Evolutionary conservation across 768 basidiomycete species (phyloP), one percentile per base, ranked within the genome.

Genomic region (Suillus occidentalis): DNA sequence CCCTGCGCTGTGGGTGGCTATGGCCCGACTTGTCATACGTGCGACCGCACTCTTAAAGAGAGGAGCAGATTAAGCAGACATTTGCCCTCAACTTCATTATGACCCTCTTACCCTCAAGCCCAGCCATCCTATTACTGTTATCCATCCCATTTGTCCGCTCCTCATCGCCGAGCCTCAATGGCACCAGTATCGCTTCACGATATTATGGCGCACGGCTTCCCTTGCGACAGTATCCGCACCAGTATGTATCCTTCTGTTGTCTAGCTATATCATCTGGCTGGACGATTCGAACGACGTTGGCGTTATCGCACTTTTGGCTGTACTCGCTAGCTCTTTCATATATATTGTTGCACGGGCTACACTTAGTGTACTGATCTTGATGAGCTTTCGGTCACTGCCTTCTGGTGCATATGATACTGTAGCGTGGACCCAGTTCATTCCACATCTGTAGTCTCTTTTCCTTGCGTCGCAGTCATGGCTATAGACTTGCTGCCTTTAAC

Each of bases 141-240:
- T 18, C 20, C 39, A 3, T 58, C 9, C 16, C 57, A 1, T 20
- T 12, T 58, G 39, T 22, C 12, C 25, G 6, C 25, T 39, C 57
- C 18, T 40, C 39, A 9, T 25, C 6, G 18, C 14, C 25, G 22
- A 58, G 22, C 25, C 3, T 28, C 57, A 58, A 40, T 28, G 39
- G 25, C 3, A 58, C 57, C 10, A 18, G 18, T 7, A 10, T 40
- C 39, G 10, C 9, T 28, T 12, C 39, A 58, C 39, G 61, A 65
- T 60, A 56, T 28, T 72, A 25, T 76, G 75, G 75, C 68, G 69
- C 34, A 47, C 63, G 13, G 69, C 68, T 10, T 68, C 72, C 3
- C 25, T 67, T n/a, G 6, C 60, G 14, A 63, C 75, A 13, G 37
- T 63, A 1, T 68, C 22, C 58, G 55, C 31, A 37, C 42, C 56